A percentile compares a stretch with the other conserved stretches of the same genome.
These are phyloP conservation scores for Ustilago loliicola DNA, from an alignment of 1,284 basidiomycete genomes.

Conservation along the genomic window DNA sequence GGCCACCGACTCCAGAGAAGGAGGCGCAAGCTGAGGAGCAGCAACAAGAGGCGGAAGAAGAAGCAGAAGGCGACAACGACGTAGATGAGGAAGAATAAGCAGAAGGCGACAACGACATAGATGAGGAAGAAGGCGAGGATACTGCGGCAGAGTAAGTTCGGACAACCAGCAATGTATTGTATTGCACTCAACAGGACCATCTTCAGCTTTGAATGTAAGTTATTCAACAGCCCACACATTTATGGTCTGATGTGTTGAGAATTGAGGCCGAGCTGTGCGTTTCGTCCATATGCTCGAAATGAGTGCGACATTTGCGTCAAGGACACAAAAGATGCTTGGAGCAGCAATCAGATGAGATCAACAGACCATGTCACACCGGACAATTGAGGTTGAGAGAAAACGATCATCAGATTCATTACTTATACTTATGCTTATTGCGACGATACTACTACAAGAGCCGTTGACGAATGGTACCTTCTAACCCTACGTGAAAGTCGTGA, in stretches of 20 bases:
- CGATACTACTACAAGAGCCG: conserved; percentile 50
- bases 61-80: conserved; percentile 13
- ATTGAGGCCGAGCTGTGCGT: neutral
- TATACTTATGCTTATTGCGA: conserved; percentile 34
- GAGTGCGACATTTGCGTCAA: neutral
- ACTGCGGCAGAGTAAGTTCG: conserved; percentile 8
- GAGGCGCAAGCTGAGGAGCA: conserved; percentile 1
- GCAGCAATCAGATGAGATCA: neutral
- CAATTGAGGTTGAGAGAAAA: neutral
- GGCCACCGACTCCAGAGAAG: conserved; percentile 25
- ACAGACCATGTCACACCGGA: neutral
- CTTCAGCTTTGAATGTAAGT: neutral
- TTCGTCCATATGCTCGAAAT: neutral
- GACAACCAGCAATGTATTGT: conserved; percentile 4
- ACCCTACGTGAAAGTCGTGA: conserved; percentile 26
- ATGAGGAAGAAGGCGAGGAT: neutral
- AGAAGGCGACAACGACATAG: conserved; percentile 6
- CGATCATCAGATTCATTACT: conserved; percentile 32
- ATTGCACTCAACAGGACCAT: neutral
- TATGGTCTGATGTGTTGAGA: neutral
- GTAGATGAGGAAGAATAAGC: neutral
- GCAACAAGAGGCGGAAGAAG: conserved; percentile 1
- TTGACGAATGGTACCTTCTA: conserved; percentile 32
- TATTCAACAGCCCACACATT: neutral
- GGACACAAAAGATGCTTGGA: neutral